phyloP scores from a whole-genome alignment of 306 rosid species.

The Pueraria montana region DNA sequence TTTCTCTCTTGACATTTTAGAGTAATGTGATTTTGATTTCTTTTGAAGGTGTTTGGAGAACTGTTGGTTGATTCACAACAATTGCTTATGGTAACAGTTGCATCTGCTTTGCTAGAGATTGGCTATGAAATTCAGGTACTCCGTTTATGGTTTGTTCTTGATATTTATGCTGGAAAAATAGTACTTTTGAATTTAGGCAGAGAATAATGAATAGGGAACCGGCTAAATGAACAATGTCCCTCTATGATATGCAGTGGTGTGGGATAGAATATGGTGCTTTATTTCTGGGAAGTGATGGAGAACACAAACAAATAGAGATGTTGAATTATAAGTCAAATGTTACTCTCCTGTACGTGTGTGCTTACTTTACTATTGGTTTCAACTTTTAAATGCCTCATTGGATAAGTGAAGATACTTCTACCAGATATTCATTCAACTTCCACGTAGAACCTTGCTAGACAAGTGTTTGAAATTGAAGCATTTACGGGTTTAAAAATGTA shows the following conservation, averaged over 20 bases:
- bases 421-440: constrained; percentile 3
- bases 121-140: constrained; percentile 85
- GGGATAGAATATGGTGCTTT: constrained; percentile 11
- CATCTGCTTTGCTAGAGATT: constrained; percentile 80
- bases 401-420: constrained; percentile 15
- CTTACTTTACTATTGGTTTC: constrained; percentile 20
- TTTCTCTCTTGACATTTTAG: constrained; percentile 32
- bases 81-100: constrained; percentile 80
- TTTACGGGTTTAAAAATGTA: constrained; percentile 12
- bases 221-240: constrained; percentile 6
- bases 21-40: constrained; percentile 28
- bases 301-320: not conserved
- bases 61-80: constrained; percentile 84
- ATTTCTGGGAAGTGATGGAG: constrained; percentile 25
- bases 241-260: not conserved
- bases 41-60: constrained; percentile 83
- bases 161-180: constrained; percentile 6
- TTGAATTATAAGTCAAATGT: constrained; percentile 20
- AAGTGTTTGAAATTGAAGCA: constrained; percentile 25
- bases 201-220: constrained; percentile 3
- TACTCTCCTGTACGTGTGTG: not conserved
- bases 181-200: constrained; percentile 15
- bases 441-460: not conserved
- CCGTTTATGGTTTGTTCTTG: constrained; percentile 33
- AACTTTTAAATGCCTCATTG: constrained; percentile 33